Evolutionary conservation across 2,329 filamentous ascomycete species (phyloP).

Genomic region (Cephalotrichum gorgonifer): DNA sequence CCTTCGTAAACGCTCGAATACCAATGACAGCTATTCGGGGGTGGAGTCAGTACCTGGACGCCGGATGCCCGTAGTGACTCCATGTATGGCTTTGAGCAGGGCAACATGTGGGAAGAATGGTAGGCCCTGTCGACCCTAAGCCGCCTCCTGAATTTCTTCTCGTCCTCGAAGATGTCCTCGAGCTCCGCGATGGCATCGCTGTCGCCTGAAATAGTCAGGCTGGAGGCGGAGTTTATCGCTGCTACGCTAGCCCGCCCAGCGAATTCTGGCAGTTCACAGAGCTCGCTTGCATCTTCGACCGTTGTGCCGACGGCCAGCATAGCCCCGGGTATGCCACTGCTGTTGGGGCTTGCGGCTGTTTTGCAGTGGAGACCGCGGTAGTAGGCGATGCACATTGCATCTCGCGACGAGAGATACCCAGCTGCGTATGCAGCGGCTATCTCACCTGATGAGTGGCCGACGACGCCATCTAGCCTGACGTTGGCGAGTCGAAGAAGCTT

Average conservation of each 20-base stretch:
- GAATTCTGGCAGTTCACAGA: slow-evolving; percentile 16
- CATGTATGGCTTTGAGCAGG: too few relatives aligned
- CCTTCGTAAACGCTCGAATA: too few relatives aligned
- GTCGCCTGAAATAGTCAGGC: slow-evolving; percentile 40
- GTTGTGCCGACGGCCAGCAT: slow-evolving; percentile 42
- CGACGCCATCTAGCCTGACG: slow-evolving; percentile 25
- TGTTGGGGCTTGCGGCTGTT: slow-evolving; percentile 26
- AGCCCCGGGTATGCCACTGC: slow-evolving; percentile 29
- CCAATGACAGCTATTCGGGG: too few relatives aligned
- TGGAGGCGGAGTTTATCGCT: slow-evolving; percentile 42
- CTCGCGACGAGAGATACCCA: slow-evolving; percentile 30
- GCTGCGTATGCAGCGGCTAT: slow-evolving; percentile 35
- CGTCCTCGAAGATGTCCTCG: slow-evolving; percentile 23
- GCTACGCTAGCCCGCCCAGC: slow-evolving; percentile 20
- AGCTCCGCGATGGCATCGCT: slow-evolving; percentile 31
- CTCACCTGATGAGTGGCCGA: slow-evolving; percentile 38
- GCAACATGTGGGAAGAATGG: slow-evolving; percentile 46
- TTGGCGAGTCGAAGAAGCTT: slow-evolving; percentile 31
- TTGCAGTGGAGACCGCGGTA: slow-evolving; percentile 33
- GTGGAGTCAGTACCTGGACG: too few relatives aligned
- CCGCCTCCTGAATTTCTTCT: slow-evolving; percentile 33
- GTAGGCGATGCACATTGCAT: slow-evolving; percentile 38
- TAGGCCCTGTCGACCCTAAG: slow-evolving; percentile 41
- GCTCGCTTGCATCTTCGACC: slow-evolving; percentile 1
- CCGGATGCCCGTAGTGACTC: too few relatives aligned